phyloP scores from a whole-genome alignment of 352 stramenopile species.

The Phytophthora vignae region DNA sequence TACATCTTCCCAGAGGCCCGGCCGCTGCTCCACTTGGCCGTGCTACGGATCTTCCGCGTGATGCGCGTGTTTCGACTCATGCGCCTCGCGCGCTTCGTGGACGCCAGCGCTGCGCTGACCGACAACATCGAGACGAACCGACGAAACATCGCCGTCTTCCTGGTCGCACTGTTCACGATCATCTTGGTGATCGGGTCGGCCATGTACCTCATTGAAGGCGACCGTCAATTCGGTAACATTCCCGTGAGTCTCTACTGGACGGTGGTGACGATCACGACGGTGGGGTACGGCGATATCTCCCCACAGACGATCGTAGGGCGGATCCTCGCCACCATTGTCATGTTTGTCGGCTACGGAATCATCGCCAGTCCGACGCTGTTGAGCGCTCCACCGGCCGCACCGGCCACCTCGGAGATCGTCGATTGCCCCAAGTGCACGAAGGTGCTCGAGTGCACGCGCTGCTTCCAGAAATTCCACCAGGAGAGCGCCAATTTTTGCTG shows the following conservation, averaged over 20 bases:
- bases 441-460: constrained; percentile 67
- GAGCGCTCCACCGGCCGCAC: constrained; percentile 24
- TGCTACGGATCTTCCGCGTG: constrained; percentile 83
- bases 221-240: constrained; percentile 83
- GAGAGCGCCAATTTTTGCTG: constrained; percentile 83
- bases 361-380: constrained; percentile 82
- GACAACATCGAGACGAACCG: constrained; percentile 88
- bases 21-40: constrained; percentile 73
- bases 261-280: constrained; percentile 86
- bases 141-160: constrained; percentile 78
- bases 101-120: constrained; percentile 69
- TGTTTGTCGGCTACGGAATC: constrained; percentile 88
- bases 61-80: constrained; percentile 84
- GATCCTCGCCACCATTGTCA: constrained; percentile 80
- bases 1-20: constrained; percentile 69
- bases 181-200: constrained; percentile 84
- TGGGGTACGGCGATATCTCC: constrained; percentile 85
- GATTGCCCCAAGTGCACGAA: constrained; percentile 47
- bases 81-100: constrained; percentile 75
- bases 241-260: constrained; percentile 88
- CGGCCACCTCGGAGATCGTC: constrained; percentile 25
- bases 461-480: constrained; percentile 81
- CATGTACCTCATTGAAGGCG: constrained; percentile 87
- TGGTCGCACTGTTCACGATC: constrained; percentile 76
- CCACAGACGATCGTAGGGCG: constrained; percentile 79